A percentile compares a stretch with the other conserved stretches of the same genome.
Evolutionary conservation across 1,284 basidiomycete genomes (phyloP).

Genomic region (Schizophyllum amplum): DNA sequence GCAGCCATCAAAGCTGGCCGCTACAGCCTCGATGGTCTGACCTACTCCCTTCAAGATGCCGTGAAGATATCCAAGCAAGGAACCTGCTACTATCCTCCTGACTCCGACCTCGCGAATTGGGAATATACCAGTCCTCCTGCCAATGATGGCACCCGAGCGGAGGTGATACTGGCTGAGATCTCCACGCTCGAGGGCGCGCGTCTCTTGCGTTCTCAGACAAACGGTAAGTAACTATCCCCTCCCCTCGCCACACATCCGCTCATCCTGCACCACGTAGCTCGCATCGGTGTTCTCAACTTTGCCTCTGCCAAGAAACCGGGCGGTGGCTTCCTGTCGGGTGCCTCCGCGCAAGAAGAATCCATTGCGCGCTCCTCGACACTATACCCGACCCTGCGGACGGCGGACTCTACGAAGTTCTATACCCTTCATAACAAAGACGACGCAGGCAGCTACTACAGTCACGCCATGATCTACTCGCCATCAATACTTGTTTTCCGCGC

Average conservation of each 20-base stretch:
- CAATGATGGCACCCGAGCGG: background rate
- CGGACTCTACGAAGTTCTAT: constrained; percentile 48
- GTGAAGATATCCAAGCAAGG: constrained; percentile 18
- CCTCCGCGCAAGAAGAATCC: constrained; percentile 67
- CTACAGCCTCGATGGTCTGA: constrained; percentile 15
- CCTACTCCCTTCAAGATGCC: constrained; percentile 19
- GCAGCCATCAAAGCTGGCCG: constrained; percentile 25
- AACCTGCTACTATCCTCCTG: constrained; percentile 26
- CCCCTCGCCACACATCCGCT: constrained; percentile 6
- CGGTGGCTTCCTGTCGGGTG: constrained; percentile 58
- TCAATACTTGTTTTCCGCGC: constrained; percentile 46
- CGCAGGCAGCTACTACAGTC: constrained; percentile 49
- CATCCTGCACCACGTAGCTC: constrained; percentile 10
- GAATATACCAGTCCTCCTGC: background rate
- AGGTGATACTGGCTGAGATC: constrained; percentile 2
- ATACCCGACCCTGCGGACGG: constrained; percentile 49
- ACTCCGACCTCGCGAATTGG: constrained; percentile 23
- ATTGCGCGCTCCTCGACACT: constrained; percentile 62
- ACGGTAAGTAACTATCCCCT: constrained; percentile 5
- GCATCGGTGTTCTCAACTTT: constrained; percentile 53
- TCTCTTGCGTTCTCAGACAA: constrained; percentile 9
- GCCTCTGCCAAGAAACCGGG: constrained; percentile 63
- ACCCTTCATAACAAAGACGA: constrained; percentile 40
- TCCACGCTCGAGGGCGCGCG: constrained; percentile 12
- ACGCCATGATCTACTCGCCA: constrained; percentile 64